These are phyloP conservation scores for Medicago ruthenica DNA, from an alignment of 306 rosid species.

Conservation along the genomic window DNA sequence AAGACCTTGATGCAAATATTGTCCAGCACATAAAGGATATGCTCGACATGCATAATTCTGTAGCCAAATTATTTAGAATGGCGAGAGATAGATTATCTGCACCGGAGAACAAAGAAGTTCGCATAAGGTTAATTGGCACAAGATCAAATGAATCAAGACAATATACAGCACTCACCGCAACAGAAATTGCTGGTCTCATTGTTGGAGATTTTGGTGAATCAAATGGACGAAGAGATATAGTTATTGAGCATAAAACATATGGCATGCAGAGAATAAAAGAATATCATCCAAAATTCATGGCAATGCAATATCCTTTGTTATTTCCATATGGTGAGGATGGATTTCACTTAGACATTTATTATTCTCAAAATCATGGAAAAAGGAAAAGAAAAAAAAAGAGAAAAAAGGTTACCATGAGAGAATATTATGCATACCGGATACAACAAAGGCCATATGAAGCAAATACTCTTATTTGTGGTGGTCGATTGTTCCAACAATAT, in stretches of 20 bases:
- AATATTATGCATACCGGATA: conserved; percentile 1
- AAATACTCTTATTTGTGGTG: background rate
- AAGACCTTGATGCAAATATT: background rate
- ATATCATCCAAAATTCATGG: conserved; percentile 1
- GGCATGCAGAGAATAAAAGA: background rate
- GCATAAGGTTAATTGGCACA: background rate
- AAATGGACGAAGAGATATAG: background rate
- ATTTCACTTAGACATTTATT: background rate
- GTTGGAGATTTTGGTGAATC: conserved; percentile 10
- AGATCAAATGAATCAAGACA: background rate
- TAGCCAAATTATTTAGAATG: background rate
- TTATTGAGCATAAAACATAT: background rate
- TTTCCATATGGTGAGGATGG: conserved; percentile 29
- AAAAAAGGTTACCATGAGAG: background rate
- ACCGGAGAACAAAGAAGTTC: background rate
- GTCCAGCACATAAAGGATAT: background rate
- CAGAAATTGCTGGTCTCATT: conserved; percentile 4
- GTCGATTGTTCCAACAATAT: conserved; percentile 7
- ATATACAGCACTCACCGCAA: background rate
- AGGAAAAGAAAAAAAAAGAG: background rate
- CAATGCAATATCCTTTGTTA: conserved; percentile 21
- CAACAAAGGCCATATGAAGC: background rate
- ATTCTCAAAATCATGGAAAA: background rate
- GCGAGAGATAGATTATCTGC: conserved; percentile 2
- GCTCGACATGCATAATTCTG: background rate